Evolutionary conservation across 2,329 filamentous ascomycete species (phyloP).

Genomic region (Pseudopithomyces maydicus): DNA sequence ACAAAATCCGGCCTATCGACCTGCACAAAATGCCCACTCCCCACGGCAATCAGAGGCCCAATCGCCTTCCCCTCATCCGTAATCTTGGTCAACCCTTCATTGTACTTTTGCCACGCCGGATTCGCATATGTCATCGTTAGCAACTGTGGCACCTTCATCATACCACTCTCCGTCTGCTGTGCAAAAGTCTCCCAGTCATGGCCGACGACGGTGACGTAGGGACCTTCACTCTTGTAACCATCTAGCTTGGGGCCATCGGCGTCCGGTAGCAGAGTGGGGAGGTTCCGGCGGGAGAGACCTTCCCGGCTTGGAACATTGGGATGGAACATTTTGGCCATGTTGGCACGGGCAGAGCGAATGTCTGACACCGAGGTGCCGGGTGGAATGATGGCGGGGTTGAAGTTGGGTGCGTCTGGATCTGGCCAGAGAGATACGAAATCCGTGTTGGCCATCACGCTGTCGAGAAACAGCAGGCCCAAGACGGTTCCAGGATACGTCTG

Average conservation of each 20-base stretch:
- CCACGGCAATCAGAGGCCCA: conserved; percentile 54
- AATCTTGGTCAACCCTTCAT: conserved; percentile 55
- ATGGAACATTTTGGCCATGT: conserved; percentile 52
- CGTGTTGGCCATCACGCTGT: conserved; percentile 63
- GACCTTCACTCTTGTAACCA: conserved; percentile 41
- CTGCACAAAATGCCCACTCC: conserved; percentile 63
- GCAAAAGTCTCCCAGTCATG: conserved; percentile 61
- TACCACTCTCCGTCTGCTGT: conserved; percentile 47
- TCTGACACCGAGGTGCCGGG: conserved; percentile 42
- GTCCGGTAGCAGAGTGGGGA: conserved; percentile 51
- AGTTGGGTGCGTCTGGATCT: conserved; percentile 56
- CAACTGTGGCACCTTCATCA: conserved; percentile 35
- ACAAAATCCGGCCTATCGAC: conserved; percentile 55
- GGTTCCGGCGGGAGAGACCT: conserved; percentile 54
- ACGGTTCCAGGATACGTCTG: conserved; percentile 53
- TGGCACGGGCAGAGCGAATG: conserved; percentile 42
- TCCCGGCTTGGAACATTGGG: conserved; percentile 57
- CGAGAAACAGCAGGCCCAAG: conserved; percentile 57
- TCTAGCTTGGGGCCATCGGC: conserved; percentile 50
- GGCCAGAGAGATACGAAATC: conserved; percentile 62
- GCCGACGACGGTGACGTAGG: conserved; percentile 57
- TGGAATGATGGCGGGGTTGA: conserved; percentile 51
- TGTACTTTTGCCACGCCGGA: conserved; percentile 60
- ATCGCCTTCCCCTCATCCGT: conserved; percentile 48
- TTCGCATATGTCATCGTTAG: conserved; percentile 59